Evolutionary conservation across 768 basidiomycete genomes (phyloP), one percentile per base, ranked within the genome.

Genomic region (Tylopilus subfusipes): DNA sequence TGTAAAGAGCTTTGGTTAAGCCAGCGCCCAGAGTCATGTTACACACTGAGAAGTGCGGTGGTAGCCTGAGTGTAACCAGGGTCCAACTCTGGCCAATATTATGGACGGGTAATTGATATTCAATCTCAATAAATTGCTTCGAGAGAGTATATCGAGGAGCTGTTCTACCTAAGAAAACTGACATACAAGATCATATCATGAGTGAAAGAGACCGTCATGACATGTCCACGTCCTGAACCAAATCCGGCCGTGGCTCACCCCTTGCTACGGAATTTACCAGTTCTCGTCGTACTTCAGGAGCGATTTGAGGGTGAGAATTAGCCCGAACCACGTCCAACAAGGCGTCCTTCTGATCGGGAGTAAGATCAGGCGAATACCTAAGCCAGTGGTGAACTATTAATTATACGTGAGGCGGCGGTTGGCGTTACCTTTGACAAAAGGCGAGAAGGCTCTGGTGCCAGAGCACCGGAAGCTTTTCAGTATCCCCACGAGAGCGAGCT

Each of bases 401-500:
- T 42, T 29, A n/a, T n/a, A 42, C 7, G 18, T 12, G 42, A 43
- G 39, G 19, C 22, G 12, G 19, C n/a, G 25, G n/a, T 38, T 21
- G 22, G 13, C 11, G 70, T 64, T 42, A 93, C 94, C 96, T 78
- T 73, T 99, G 97, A 36, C 83, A 85, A 68, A 98, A 98, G 4
- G 95, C 92, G 22, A 99, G 79, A 50, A 99, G 77, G 69, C 90
- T 92, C 72, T 99, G 97, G 69, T 99, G 93, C 97, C 97, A 99
- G 12, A 99, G 77, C 13, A 98, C 97, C n/a, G 97, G 96, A 29
- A 98, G 78, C 67, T 86, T 85, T 44, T 88, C 85, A 2, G 83
- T 74, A 46, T 91, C 89, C 24, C 84, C 87, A 45, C 83, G 77
- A 19, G 75, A 76, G 53, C 79, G 83, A 42, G 83, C 84, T 72